These are phyloP conservation scores for Amphibolis antarctica DNA, from an alignment of 106 monocot genomes.

Conservation along the genomic window DNA sequence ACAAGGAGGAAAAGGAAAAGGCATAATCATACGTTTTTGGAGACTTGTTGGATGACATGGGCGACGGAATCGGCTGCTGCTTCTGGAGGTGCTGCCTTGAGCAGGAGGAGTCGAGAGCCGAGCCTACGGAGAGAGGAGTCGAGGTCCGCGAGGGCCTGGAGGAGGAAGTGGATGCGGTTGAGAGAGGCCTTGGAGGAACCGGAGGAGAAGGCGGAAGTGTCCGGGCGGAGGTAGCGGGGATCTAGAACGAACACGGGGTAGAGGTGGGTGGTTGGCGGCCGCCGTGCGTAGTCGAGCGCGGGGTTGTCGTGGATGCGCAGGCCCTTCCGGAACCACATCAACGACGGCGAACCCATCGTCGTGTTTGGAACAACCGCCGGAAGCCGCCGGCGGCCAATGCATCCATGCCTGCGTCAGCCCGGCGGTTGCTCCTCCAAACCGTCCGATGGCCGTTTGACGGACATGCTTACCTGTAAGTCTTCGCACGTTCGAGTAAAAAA, in stretches of 20 bases:
- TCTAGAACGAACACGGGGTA: constrained; percentile 92
- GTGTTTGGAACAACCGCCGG: neutral
- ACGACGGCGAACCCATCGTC: constrained; percentile 32
- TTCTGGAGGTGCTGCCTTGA: constrained; percentile 15
- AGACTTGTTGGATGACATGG: no score
- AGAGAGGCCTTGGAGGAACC: constrained; percentile 60
- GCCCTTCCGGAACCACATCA: constrained; percentile 92
- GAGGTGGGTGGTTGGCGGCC: constrained; percentile 24
- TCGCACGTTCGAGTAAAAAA: no score
- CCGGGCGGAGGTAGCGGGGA: constrained; percentile 59
- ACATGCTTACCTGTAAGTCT: no score
- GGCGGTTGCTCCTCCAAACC: no score
- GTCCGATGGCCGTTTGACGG: no score
- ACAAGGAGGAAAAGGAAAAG: no score
- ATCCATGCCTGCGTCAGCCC: no score
- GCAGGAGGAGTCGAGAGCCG: constrained; percentile 66
- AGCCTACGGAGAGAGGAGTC: constrained; percentile 51
- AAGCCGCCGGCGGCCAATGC: no score
- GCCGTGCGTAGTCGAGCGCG: constrained; percentile 47
- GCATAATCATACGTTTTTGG: no score
- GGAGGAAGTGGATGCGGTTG: constrained; percentile 70
- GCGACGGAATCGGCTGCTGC: no score
- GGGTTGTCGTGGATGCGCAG: constrained; percentile 92
- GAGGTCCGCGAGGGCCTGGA: constrained; percentile 63
- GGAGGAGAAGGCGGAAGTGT: constrained; percentile 46